Evolutionary conservation across 2,329 filamentous ascomycete genomes (phyloP), one percentile per base, ranked within the genome.

Genomic region (Aspergillus viridinutans): DNA sequence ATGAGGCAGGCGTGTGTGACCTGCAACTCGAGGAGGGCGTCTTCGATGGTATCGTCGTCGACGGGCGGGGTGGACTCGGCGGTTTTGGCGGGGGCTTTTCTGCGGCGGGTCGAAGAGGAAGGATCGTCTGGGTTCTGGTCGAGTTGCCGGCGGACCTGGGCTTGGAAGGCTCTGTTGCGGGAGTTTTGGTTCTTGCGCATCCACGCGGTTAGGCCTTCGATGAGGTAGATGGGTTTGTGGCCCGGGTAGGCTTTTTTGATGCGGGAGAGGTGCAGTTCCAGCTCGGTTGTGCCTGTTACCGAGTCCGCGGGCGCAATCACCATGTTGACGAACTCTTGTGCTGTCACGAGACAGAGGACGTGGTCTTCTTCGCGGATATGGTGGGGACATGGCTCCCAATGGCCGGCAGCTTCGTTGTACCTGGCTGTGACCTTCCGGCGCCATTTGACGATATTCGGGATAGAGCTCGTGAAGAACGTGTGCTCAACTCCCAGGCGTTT

Each of bases 21-120:
- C 69, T 93, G 90, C 4, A 93, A 75, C 17, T 83, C 78, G 10
- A 93, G 76, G 3, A 92, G 76, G 4, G 87, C 86, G 63, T 90
- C 86, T 67, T 92, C 89, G 48, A 92, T 78, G 23, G 76, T 69
- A 61, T 90, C 85, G 57, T 91, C 87, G 55, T 88, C 83, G 26
- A 92, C 76, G 53, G 85, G 82, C 38, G 81, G 58, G 58, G 72
- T 49, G 63, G 69, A 28, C 69, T 71, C 55, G 69, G 78, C 59
- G 74, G 80, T 68, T 73, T 80, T 63, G 53, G 64, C 14, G 4
- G 54, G 17, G 17, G 52, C 54, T 55, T 74, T 73, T 42, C 73
- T 64, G 60, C 64, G 67, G 48, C 58, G 65, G 21, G 61, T 67
- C 10, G 61, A 59, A 0, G 42, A 38, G 26, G 51, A 38, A 3